phyloP scores from a whole-genome alignment of 169 alveolate species.

The Amoebophrya sp. region DNA sequence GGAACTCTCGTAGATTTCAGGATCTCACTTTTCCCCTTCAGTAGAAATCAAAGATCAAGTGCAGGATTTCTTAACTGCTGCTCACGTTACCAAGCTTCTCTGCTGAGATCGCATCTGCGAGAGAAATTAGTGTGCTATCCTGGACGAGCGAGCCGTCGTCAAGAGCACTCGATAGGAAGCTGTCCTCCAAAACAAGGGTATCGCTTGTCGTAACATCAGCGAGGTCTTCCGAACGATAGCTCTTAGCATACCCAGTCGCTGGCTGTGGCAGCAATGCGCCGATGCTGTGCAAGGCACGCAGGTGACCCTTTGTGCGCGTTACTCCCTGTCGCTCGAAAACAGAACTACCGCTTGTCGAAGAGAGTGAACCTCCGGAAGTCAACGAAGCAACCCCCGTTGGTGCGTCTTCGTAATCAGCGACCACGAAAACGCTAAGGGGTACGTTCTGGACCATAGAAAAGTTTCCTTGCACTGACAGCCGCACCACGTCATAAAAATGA shows the following conservation, averaged over 20 bases:
- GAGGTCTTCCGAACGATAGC: background rate
- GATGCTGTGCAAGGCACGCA: background rate
- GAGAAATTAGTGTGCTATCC: too few relatives aligned
- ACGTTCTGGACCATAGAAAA: background rate
- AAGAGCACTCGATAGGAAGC: too few relatives aligned
- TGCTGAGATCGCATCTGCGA: too few relatives aligned
- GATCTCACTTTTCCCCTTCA: too few relatives aligned
- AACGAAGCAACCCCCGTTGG: background rate
- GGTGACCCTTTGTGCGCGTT: background rate
- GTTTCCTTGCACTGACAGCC: background rate
- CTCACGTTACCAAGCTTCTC: too few relatives aligned
- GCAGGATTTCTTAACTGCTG: too few relatives aligned
- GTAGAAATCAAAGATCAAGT: too few relatives aligned
- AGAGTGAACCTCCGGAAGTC: background rate
- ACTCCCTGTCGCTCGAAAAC: background rate
- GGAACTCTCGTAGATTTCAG: too few relatives aligned
- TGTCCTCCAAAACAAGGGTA: background rate
- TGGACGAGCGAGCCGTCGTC: too few relatives aligned
- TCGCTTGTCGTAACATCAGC: background rate
- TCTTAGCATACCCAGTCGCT: background rate
- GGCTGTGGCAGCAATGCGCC: background rate
- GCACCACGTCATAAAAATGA: background rate
- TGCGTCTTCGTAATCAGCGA: background rate
- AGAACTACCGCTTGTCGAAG: background rate
- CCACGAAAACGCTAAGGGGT: background rate